Evolutionary conservation across 2,329 filamentous ascomycete species (phyloP).

Genomic region (Aspergillus ochraceoroseus): DNA sequence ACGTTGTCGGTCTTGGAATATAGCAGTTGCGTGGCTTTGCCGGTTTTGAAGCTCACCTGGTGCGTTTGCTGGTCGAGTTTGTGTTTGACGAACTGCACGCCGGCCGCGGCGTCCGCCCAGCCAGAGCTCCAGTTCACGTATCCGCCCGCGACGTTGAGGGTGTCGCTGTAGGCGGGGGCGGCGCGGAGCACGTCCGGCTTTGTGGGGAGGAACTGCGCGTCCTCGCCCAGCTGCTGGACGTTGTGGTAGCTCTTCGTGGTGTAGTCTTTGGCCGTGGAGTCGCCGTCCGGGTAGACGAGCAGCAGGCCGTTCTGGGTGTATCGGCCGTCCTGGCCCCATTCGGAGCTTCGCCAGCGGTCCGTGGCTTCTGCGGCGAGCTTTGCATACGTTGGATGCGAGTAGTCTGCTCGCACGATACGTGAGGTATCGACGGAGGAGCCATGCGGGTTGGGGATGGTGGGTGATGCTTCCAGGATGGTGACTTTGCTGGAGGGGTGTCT

Average conservation of each 20-base stretch:
- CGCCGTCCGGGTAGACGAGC: slow-evolving; percentile 36
- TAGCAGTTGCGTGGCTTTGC: slow-evolving; percentile 37
- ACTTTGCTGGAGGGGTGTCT: slow-evolving; percentile 51
- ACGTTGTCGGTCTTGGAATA: slow-evolving; percentile 19
- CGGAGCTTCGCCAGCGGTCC: slow-evolving; percentile 56
- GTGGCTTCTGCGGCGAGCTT: slow-evolving; percentile 67
- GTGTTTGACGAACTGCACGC: slow-evolving; percentile 38
- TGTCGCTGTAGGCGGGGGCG: slow-evolving; percentile 34
- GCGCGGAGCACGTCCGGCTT: slow-evolving; percentile 34
- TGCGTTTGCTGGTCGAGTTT: slow-evolving; percentile 35
- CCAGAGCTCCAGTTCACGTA: slow-evolving; percentile 47
- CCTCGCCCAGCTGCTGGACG: slow-evolving; percentile 33
- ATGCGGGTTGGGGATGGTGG: slow-evolving; percentile 54
- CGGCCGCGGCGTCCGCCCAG: slow-evolving; percentile 44
- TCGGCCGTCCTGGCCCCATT: slow-evolving; percentile 43
- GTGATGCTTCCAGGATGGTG: slow-evolving; percentile 54
- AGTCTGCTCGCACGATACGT: slow-evolving; percentile 67
- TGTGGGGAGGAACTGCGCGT: slow-evolving; percentile 33
- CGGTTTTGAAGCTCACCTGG: slow-evolving; percentile 35
- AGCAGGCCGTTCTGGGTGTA: slow-evolving; percentile 45
- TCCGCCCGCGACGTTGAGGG: slow-evolving; percentile 37
- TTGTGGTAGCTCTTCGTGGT: slow-evolving; percentile 40
- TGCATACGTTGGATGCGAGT: slow-evolving; percentile 73
- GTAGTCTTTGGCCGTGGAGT: slow-evolving; percentile 33
- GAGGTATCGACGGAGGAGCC: slow-evolving; percentile 57